These are phyloP conservation scores for Venturia effusa DNA, from an alignment of 2,329 filamentous ascomycete genomes.

Conservation along the genomic window DNA sequence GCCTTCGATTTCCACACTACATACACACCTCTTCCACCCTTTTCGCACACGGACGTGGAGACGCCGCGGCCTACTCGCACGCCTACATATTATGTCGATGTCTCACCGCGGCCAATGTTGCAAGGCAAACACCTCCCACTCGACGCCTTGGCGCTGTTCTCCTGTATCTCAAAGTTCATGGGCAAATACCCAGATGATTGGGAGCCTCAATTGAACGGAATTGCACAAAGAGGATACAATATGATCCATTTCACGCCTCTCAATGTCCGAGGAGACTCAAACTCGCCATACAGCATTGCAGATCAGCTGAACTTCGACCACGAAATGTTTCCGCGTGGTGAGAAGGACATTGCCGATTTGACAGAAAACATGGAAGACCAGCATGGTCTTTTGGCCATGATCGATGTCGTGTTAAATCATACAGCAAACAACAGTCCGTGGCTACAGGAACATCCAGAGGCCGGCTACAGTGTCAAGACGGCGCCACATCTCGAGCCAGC, in stretches of 20 bases:
- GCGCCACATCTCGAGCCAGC: slow-evolving; percentile 61
- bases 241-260: slow-evolving; percentile 98
- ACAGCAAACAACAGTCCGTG: slow-evolving; percentile 92
- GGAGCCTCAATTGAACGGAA: slow-evolving; percentile 79
- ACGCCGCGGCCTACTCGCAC: slow-evolving; percentile 53
- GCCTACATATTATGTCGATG: slow-evolving; percentile 81
- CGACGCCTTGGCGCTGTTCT: slow-evolving; percentile 83
- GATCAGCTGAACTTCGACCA: slow-evolving; percentile 85
- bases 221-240: slow-evolving; percentile 88
- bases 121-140: slow-evolving; percentile 67
- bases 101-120: slow-evolving; percentile 69
- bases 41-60: slow-evolving; percentile 47
- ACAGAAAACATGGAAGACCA: slow-evolving; percentile 73
- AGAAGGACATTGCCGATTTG: slow-evolving; percentile 68
- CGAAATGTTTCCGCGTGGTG: slow-evolving; percentile 69
- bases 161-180: slow-evolving; percentile 96
- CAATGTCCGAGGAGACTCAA: slow-evolving; percentile 77
- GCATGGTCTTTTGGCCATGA: slow-evolving; percentile 75
- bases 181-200: slow-evolving; percentile 82
- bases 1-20: slow-evolving; percentile 93
- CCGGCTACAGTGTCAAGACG: slow-evolving; percentile 86
- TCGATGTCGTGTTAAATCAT: slow-evolving; percentile 96
- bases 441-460: slow-evolving; percentile 88
- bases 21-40: slow-evolving; percentile 75
- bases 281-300: slow-evolving; percentile 94